Evolutionary conservation across 179 eudicot genomes (phyloP), one percentile per base, ranked within the genome.

Genomic region (Amaranthus tricolor): DNA sequence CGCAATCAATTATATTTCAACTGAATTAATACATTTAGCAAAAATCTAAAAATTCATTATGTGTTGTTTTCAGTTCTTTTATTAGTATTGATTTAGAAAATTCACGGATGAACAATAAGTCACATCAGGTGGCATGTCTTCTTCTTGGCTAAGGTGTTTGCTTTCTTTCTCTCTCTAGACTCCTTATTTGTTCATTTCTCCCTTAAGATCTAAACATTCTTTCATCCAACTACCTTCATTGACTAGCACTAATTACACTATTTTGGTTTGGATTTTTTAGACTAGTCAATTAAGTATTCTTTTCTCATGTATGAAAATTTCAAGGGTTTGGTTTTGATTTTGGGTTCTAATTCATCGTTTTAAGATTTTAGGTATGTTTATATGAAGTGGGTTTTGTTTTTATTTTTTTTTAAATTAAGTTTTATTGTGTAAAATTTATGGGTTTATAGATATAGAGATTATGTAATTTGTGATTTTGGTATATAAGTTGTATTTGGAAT

Each of bases 391-490:
- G 15, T 9, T 53, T 43, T 43, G 51, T 57, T 14, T 16, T 6
- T 43, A n/a, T 6, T 31, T 2, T 24, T 6, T 31, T 40, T 62
- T 64, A 63, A 70, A 64, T 74, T 62, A 74, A 52, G 6, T 73
- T 52, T 7, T 50, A 59, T 61, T 15, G 13, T 40, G 74, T 8
- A 12, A 16, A 63, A 15, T 62, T 73, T 16, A 19, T 64, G 12
- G 70, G 69, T 44, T 53, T 51, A n/a, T 24, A 63, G 9, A 10
- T 62, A 8, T 63, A 16, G 10, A 12, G 15, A 4, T 48, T 72
- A 20, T 72, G 17, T 61, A 14, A 62, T 61, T 73, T 70, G 49
- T 16, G 6, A 62, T 73, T 73, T 51, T 19, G 55, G 48, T 61
- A 47, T 72, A 20, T 54, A 24, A 20, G 47, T 74, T 75, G 6